Evolutionary conservation across 2,329 filamentous ascomycete genomes (phyloP).

Genomic region (Scleromitrula shiraiana): DNA sequence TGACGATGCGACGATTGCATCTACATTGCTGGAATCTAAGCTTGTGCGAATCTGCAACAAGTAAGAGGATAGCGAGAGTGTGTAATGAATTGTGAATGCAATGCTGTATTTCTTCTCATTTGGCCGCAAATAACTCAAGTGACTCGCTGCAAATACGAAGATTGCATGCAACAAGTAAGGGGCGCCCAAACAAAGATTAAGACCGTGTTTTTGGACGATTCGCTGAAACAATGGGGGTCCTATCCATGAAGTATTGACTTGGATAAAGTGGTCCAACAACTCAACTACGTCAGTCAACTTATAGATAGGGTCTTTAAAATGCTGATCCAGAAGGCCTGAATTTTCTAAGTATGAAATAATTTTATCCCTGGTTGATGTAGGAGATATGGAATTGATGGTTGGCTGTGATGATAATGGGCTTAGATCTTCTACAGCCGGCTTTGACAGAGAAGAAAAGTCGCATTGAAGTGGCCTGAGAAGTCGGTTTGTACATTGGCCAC

Average conservation of each 20-base stretch:
- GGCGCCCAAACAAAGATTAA: background rate
- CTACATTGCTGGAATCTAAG: background rate
- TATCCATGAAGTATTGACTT: background rate
- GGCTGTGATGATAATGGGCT: background rate
- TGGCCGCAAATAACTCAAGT: slow-evolving; percentile 4
- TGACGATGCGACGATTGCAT: background rate
- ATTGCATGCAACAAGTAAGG: slow-evolving; percentile 11
- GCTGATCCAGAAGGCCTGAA: background rate
- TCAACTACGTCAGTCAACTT: background rate
- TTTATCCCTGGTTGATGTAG: background rate
- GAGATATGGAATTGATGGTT: background rate
- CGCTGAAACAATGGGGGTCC: slow-evolving; percentile 1
- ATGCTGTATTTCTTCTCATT: slow-evolving; percentile 1
- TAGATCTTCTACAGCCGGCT: background rate
- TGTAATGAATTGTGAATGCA: slow-evolving; percentile 2
- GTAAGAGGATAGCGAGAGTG: background rate
- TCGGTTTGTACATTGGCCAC: background rate
- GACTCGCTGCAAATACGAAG: slow-evolving; percentile 10
- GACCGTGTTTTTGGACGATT: slow-evolving; percentile 5
- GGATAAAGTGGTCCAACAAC: background rate
- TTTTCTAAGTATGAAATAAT: slow-evolving; percentile 1
- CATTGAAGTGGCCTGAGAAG: background rate
- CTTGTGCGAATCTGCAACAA: background rate
- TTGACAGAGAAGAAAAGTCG: background rate
- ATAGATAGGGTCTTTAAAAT: background rate